Percentiles rank a stretch among this genome's conserved stretches.
phyloP scores from a whole-genome alignment of 2,329 filamentous ascomycete species.

The Aspergillus versicolor region DNA sequence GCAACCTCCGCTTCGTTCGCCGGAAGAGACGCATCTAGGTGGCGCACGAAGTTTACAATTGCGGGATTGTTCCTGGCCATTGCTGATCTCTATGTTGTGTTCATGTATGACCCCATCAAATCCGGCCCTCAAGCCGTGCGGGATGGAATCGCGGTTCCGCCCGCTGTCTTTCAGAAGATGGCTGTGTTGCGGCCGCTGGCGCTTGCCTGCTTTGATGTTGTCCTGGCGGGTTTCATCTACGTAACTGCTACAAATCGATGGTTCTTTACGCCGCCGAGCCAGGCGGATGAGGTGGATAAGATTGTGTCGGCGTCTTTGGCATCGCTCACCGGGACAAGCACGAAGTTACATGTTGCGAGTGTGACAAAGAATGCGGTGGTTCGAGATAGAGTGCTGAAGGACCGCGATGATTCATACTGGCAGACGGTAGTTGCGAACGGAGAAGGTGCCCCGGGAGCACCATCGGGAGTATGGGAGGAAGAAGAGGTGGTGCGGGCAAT shows the following conservation, averaged over 20 bases:
- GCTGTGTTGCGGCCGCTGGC: constrained; percentile 62
- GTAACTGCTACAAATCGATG: constrained; percentile 77
- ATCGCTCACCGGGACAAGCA: constrained; percentile 58
- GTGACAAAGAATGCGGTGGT: constrained; percentile 78
- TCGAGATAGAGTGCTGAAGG: constrained; percentile 69
- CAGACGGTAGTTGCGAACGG: constrained; percentile 42
- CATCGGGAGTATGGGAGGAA: constrained; percentile 67
- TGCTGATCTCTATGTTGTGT: constrained; percentile 66
- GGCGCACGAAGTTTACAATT: constrained; percentile 70
- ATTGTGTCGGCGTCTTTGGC: constrained; percentile 48
- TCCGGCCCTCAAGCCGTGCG: constrained; percentile 61
- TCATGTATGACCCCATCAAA: constrained; percentile 58
- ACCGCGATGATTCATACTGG: constrained; percentile 73
- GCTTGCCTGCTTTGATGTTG: constrained; percentile 64
- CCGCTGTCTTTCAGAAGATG: constrained; percentile 41
- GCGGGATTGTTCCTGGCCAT: constrained; percentile 58
- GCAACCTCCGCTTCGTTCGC: constrained; percentile 69
- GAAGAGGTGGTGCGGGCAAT: constrained; percentile 61
- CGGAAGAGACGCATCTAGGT: constrained; percentile 63
- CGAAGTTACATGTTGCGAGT: constrained; percentile 69
- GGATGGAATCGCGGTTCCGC: constrained; percentile 60
- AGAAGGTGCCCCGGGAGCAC: constrained; percentile 53
- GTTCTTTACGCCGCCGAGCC: constrained; percentile 61
- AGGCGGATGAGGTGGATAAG: constrained; percentile 66
- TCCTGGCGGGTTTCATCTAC: constrained; percentile 67